Evolutionary conservation across 2,329 filamentous ascomycete genomes (phyloP).

Genomic region (Colletotrichum sojae): DNA sequence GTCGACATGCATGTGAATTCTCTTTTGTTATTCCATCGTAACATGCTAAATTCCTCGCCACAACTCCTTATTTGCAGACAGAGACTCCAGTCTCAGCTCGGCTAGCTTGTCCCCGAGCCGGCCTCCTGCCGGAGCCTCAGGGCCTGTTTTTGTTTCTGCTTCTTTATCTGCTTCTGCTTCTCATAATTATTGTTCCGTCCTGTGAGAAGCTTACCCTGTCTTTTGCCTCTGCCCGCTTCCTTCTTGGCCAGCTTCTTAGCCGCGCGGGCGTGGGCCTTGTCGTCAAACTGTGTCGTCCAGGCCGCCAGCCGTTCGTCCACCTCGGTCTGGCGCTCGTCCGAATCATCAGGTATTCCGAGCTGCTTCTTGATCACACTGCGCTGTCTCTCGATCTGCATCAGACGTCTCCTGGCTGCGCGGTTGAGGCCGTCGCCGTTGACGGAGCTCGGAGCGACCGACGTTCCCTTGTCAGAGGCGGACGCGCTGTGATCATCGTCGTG

Average conservation of each 20-base stretch:
- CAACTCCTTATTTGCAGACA: neutral
- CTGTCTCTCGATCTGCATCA: constrained; percentile 35
- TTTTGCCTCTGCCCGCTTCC: constrained; percentile 12
- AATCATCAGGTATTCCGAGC: constrained; percentile 32
- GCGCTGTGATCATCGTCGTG: neutral
- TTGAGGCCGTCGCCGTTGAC: constrained; percentile 37
- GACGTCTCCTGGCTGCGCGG: constrained; percentile 36
- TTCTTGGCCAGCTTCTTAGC: constrained; percentile 35
- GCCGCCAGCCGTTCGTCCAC: constrained; percentile 30
- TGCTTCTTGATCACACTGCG: constrained; percentile 30
- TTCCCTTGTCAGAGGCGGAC: constrained; percentile 21
- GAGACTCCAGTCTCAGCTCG: constrained; percentile 14
- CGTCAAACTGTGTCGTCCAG: constrained; percentile 30
- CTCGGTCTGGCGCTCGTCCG: constrained; percentile 34
- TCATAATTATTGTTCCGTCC: constrained; percentile 31
- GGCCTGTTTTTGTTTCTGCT: constrained; percentile 38
- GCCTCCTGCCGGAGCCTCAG: constrained; percentile 32
- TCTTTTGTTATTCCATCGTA: neutral
- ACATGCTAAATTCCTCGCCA: neutral
- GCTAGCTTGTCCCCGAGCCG: constrained; percentile 31
- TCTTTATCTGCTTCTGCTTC: constrained; percentile 36
- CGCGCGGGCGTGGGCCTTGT: constrained; percentile 28
- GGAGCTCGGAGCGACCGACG: constrained; percentile 32
- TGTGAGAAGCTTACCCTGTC: constrained; percentile 36
- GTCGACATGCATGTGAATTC: constrained; percentile 14